These are phyloP conservation scores for Elaeis oleifera DNA, from an alignment of 202 grass and related monocot genomes.

Conservation along the genomic window DNA sequence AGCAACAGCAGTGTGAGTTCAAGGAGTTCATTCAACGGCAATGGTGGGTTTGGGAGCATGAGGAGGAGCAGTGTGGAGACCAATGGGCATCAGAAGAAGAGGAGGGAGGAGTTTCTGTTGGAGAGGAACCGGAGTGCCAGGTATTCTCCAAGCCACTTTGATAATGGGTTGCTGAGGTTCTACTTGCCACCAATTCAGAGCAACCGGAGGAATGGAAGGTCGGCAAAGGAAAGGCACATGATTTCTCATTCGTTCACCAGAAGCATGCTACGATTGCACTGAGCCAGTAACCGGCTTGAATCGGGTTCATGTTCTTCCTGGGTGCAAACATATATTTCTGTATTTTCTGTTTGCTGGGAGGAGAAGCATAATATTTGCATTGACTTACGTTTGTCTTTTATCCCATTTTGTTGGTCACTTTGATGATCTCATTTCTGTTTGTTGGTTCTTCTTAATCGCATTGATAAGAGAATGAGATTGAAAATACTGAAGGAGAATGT, in stretches of 20 bases:
- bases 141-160: conserved; percentile 29
- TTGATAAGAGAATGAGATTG: too few relatives aligned
- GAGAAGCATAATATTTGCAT: background rate
- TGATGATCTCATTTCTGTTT: background rate
- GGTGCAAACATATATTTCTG: conserved; percentile 1
- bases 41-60: conserved; percentile 16
- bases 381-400: background rate
- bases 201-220: conserved; percentile 26
- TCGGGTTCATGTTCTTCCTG: conserved; percentile 9
- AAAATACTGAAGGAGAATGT: too few relatives aligned
- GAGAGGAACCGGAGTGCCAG: conserved; percentile 62
- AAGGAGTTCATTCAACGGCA: conserved; percentile 44
- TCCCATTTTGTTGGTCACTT: background rate
- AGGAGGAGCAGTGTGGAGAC: conserved; percentile 53
- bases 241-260: conserved; percentile 32
- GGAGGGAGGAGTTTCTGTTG: conserved; percentile 55
- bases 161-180: conserved; percentile 32
- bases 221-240: conserved; percentile 27
- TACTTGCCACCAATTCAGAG: conserved; percentile 37
- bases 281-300: conserved; percentile 24
- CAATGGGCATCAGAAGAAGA: conserved; percentile 40
- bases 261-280: conserved; percentile 36
- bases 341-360: conserved; percentile 1
- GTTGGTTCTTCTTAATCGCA: too few relatives aligned
- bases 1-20: conserved; percentile 70